Evolutionary conservation across 1,284 basidiomycete species (phyloP), one percentile per base, ranked within the genome.

Genomic region (Ceratobasidium sp.): DNA sequence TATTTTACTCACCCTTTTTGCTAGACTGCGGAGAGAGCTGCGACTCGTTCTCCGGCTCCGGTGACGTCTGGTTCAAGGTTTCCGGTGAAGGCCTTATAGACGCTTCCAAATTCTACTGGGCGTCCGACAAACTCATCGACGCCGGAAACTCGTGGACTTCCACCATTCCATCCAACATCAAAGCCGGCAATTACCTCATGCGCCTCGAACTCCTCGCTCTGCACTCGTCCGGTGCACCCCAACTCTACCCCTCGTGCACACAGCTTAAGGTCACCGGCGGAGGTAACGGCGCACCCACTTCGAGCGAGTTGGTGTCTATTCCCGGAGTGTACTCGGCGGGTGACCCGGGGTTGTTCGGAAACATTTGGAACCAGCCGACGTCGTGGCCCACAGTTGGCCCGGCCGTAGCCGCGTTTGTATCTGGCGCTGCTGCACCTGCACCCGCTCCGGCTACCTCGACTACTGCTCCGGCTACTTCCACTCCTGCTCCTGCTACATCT

Each of bases 31-130:
- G 52, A 17, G 60, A 43, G 7, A 29, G 57, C 50, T 69, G 69
- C 58, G 27, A 60, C 34, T n/a, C 34, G 5, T 69, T 69, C 32
- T 29, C 42, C 29, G 64, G 58, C 1, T 64, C 62, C n/a, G 71
- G 71, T 32, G 38, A 32, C 31, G 49, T 55, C 40, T 72, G 70
- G 71, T 72, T 71, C 71, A 72, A 72, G 47, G 31, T 72, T 57
- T 58, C 52, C 40, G 50, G 68, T 20, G 20, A 58, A 32, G 70
- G 70, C 35, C 47, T 71, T 13, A 43, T 71, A 34, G 32, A 58
- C 52, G 55, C 64, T 10, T 47, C 27, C 32, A 35, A 32, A 20
- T 56, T 69, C 42, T 34, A 25, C 15, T 72, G 71, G 71, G 71
- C 64, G 31, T 70, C 71, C n/a, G 57, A 64, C 32, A 68, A 67